Conservation (phyloP, 2,329 filamentous ascomycete species). For the Xylaria digitata region DNA sequence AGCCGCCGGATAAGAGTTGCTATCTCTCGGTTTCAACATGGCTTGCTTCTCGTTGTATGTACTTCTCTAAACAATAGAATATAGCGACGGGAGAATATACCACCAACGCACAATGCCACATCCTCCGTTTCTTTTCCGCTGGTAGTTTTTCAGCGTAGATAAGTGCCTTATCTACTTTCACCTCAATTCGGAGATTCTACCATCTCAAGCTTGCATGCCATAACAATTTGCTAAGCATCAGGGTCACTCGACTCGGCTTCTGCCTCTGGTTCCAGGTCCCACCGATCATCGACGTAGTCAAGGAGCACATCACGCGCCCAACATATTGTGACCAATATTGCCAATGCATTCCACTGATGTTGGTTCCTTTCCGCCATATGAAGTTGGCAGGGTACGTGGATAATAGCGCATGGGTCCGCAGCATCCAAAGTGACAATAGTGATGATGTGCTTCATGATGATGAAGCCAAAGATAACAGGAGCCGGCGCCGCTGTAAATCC, state of each 20-base stretch:
- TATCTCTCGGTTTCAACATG: neutral
- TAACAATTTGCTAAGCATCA: slow-evolving; percentile 41
- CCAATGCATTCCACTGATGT: slow-evolving; percentile 51
- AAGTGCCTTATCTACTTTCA: neutral
- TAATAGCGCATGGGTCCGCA: slow-evolving; percentile 41
- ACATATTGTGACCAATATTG: slow-evolving; percentile 50
- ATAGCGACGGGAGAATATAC: neutral
- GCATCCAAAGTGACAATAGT: slow-evolving; percentile 49
- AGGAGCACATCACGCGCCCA: slow-evolving; percentile 49
- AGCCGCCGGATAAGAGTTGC: neutral
- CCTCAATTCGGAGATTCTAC: neutral
- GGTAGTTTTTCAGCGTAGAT: neutral
- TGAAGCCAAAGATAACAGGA: slow-evolving; percentile 49
- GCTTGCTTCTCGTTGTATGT: neutral
- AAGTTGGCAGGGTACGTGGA: slow-evolving; percentile 46
- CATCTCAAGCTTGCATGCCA: slow-evolving; percentile 27
- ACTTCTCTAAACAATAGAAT: neutral
- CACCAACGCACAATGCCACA: neutral
- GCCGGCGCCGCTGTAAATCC: slow-evolving; percentile 26
- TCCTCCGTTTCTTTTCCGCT: no score
- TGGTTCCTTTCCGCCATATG: slow-evolving; percentile 49
- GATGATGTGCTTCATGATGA: slow-evolving; percentile 49
- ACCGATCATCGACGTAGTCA: slow-evolving; percentile 30
- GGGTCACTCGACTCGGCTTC: slow-evolving; percentile 41
- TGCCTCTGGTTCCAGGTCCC: slow-evolving; percentile 20